These are phyloP conservation scores for Avena sativa DNA, from an alignment of 176 grass and related monocot genomes.

Conservation along the genomic window DNA sequence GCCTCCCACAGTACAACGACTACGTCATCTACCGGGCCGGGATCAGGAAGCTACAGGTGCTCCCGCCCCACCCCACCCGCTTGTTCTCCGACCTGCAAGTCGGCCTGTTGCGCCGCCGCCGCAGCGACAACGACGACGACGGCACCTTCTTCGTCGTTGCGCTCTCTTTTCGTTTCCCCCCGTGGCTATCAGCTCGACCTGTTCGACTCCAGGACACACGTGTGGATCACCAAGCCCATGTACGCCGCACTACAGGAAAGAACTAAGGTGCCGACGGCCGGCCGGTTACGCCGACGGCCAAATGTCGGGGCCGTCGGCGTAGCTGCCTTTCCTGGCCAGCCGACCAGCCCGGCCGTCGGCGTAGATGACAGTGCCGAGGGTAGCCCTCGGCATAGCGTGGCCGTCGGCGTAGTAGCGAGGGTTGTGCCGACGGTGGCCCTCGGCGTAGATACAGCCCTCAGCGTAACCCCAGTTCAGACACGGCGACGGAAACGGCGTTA, in stretches of 20 bases:
- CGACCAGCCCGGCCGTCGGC: too few relatives aligned
- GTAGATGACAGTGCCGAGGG: too few relatives aligned
- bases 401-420: too few relatives aligned
- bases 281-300: too few relatives aligned
- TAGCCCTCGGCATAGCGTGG: too few relatives aligned
- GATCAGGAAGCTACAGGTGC: background rate
- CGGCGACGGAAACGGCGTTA: too few relatives aligned
- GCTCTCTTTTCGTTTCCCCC: background rate
- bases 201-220: background rate
- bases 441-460: too few relatives aligned
- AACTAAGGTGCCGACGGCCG: too few relatives aligned
- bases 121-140: background rate
- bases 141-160: background rate
- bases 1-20: background rate
- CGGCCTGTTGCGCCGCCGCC: background rate
- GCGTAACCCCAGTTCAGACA: too few relatives aligned
- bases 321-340: too few relatives aligned
- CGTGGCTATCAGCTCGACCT: background rate
- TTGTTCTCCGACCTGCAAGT: background rate
- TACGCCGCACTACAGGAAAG: background rate
- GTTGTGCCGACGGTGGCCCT: too few relatives aligned
- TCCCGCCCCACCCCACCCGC: background rate
- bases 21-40: background rate
- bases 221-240: background rate
- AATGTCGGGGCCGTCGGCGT: too few relatives aligned